Base-by-base conservation (phyloP, 192 early-diverging fungal species). In the Chytriomyces sp. region DNA sequence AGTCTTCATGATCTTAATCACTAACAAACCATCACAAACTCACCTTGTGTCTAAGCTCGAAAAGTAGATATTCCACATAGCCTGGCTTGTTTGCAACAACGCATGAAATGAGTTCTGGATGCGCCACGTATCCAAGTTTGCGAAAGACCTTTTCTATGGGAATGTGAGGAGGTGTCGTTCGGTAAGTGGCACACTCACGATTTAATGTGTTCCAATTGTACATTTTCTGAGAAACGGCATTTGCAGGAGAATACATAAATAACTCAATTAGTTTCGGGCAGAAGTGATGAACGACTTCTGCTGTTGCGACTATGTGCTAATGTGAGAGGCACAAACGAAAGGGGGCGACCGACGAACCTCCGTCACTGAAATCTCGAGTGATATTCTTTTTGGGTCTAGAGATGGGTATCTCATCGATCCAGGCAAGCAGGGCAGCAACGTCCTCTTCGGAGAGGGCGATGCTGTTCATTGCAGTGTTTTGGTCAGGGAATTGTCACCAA, bases 151-250 rank as follows among this genome's bases (percentile, higher is more conserved):
- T 84, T 61, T 81, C 85, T 87, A 4, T 49, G 10, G 41, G 36
- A 30, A 22, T 52, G 26, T 39, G 69, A 38, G 8, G 12, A 41
- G 17, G 12, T 26, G 6, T 63, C 40, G 39, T 17, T 36, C 31
- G 30, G 6, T 14, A 62, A 14, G 34, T 34, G 32, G 17, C 7
- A 17, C 36, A 31, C 40, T 25, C 60, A 84, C 83, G 80, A 63
- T 85, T 84, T 5, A 87, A 56, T 5, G 83, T 85, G 32, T 80
- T 82, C 85, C 83, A 87, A 55, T 85, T 87, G 77, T 87, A 87
- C 39, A 85, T 37, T 53, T 87, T 87, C 55, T 85, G 85, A 3
- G 65, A 53, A 31, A 79, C 66, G 12, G 77, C 72, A 72, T 84
- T 85, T 17, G 83, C 85, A 0, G 83, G 75, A 12, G 81, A 75